These are phyloP conservation scores for Eragrostis tef DNA, from an alignment of 202 grass and related monocot species.

Conservation along the genomic window DNA sequence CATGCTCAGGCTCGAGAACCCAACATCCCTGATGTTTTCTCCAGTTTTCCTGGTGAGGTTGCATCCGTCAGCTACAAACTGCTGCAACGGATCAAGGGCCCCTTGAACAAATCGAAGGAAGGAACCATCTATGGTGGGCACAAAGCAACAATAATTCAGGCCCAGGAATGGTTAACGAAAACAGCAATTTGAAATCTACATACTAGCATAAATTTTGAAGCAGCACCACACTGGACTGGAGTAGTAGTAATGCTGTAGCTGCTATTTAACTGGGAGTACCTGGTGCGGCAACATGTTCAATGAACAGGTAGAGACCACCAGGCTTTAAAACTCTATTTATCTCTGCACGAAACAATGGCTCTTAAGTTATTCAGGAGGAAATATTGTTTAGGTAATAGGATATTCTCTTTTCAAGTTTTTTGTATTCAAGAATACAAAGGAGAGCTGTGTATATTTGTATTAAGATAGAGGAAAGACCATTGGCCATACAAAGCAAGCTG, in stretches of 20 bases:
- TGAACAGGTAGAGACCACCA: conserved; percentile 73
- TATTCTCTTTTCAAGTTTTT: not conserved
- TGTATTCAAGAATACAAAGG: not conserved
- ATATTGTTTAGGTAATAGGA: not conserved
- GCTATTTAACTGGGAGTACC: conserved; percentile 46
- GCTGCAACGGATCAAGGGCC: conserved; percentile 74
- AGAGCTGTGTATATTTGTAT: no score
- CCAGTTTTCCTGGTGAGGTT: conserved; percentile 76
- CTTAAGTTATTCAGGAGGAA: not conserved
- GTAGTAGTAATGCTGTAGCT: not conserved
- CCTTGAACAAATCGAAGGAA: conserved; percentile 64
- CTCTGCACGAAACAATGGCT: conserved; percentile 52
- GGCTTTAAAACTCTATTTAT: conserved; percentile 80
- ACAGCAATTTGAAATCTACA: no score
- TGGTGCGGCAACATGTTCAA: conserved; percentile 79
- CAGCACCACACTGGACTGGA: not conserved
- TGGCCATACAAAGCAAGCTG: no score
- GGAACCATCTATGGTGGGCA: conserved; percentile 59
- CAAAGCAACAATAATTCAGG: not conserved
- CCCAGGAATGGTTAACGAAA: no score
- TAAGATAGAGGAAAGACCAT: no score
- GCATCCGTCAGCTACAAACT: conserved; percentile 70
- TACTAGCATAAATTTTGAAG: not conserved
- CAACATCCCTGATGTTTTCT: conserved; percentile 54
- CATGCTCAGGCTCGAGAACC: conserved; percentile 68